Conservation (phyloP, 306 rosid species). For the Rubus parviflorus region DNA sequence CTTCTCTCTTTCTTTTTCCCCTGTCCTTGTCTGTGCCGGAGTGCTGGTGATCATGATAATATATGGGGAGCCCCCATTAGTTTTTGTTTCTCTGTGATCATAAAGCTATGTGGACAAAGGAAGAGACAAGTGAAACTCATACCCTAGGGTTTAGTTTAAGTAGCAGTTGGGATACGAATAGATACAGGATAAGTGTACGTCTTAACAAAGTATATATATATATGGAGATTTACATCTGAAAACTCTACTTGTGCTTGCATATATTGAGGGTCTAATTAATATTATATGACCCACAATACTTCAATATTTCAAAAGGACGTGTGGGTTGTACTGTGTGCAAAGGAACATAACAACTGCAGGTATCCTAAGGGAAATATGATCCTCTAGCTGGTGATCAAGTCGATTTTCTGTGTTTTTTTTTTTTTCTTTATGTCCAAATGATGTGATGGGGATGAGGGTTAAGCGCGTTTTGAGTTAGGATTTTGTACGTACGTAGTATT, state of each 20-base stretch:
- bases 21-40: neutral
- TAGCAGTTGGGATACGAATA: constrained; percentile 22
- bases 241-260: neutral
- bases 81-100: neutral
- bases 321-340: neutral
- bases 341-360: neutral
- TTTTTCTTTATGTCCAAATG: neutral
- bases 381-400: neutral
- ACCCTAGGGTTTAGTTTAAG: neutral
- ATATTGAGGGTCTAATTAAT: neutral
- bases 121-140: constrained; percentile 2
- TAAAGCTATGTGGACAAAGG: constrained; percentile 8
- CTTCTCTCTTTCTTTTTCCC: neutral
- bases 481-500: too few relatives aligned
- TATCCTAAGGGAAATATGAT: neutral
- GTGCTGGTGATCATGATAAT: neutral
- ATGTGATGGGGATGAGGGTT: neutral
- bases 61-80: neutral
- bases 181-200: neutral
- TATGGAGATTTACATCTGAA: neutral
- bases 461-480: neutral
- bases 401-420: neutral
- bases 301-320: neutral
- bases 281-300: neutral
- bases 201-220: neutral